Evolutionary conservation across 495 filamentous ascomycete genomes (phyloP).

Genomic region (Apodospora peruviana): DNA sequence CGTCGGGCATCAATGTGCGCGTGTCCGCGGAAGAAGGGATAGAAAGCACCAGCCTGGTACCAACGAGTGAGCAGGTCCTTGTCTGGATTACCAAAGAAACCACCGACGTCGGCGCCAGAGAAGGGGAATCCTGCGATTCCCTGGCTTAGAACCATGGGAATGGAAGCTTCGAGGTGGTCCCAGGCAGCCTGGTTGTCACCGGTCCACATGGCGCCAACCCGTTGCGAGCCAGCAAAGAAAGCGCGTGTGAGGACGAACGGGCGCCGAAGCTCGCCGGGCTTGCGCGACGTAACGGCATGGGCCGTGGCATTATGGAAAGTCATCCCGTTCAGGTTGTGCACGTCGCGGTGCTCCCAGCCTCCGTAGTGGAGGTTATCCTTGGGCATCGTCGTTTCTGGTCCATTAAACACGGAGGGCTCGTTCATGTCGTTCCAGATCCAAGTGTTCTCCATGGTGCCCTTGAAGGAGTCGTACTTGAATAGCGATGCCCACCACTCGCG

Average conservation of each 20-base stretch:
- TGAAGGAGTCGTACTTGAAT: constrained; percentile 82
- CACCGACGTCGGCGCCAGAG: constrained; percentile 90
- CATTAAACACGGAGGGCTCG: constrained; percentile 97
- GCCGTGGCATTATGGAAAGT: constrained; percentile 92
- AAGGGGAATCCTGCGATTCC: constrained; percentile 93
- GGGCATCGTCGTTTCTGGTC: constrained; percentile 94
- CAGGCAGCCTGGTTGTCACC: constrained; percentile 93
- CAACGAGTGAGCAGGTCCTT: constrained; percentile 87
- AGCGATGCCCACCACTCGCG: constrained; percentile 82
- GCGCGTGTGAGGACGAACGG: constrained; percentile 91
- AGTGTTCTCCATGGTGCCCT: constrained; percentile 72
- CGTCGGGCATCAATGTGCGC: constrained; percentile 94
- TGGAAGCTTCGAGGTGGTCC: constrained; percentile 77
- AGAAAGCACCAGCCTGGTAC: constrained; percentile 97
- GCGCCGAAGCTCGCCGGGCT: constrained; percentile 66
- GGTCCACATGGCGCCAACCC: constrained; percentile 94
- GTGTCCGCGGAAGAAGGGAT: constrained; percentile 97
- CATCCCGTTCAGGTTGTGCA: constrained; percentile 92
- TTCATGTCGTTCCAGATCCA: constrained; percentile 99
- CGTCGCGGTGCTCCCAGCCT: constrained; percentile 93
- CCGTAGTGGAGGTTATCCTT: constrained; percentile 92
- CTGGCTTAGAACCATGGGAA: constrained; percentile 90
- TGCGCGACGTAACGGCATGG: constrained; percentile 71
- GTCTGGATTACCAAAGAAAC: constrained; percentile 94
- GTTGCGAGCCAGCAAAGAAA: constrained; percentile 86